Base-by-base conservation (phyloP, 192 early-diverging fungal species). In the Entomortierella beljakovae region DNA sequence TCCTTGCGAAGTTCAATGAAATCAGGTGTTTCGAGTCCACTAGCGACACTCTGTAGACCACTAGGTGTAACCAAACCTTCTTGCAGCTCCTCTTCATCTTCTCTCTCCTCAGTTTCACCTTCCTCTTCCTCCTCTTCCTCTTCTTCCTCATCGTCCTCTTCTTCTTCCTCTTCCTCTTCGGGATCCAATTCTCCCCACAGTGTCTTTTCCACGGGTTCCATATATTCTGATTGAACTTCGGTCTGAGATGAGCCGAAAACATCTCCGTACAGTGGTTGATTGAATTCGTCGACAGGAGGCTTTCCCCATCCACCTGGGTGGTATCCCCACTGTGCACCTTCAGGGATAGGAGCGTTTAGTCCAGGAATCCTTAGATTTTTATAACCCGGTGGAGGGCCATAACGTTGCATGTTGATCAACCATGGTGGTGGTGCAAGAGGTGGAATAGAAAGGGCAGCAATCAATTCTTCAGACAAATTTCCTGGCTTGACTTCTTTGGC, bases 331-430 rank as follows among this genome's bases (percentile, higher is more conserved):
- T 97, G 94, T n/a, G 96, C 97, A 9, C 84, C 98, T 34, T 90
- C 86, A 6, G 98, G 98, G 70, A 99, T 98, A 6, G 98, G 98
- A 13, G 95, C 93, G 68, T 98, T 99, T 32, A 99, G 82, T 0
- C 98, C 98, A 6, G 98, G 94, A 48, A 99, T 89, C 65, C 91
- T 91, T 31, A 99, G 81, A 61, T 89, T 91, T 2, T 96, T 95
- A 73, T 99, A 99, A 56, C 91, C 93, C 6, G 97, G 96, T 37
- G 98, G 98, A 20, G 94, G 95, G 1, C 98, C 98, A 71, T 96
- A 93, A 25, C 97, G 88, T 85, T 99, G 98, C 98, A 99, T 99
- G 70, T 96, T 97, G 68, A 98, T 90, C 37, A 99, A 84, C 97
- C 97, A 99, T 23, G 98, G 98, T 40, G 96, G 95, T 25, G 98